Evolutionary conservation across 1,139 yeast genomes (phyloP).

Genomic region (Geotrichum histeridarum): DNA sequence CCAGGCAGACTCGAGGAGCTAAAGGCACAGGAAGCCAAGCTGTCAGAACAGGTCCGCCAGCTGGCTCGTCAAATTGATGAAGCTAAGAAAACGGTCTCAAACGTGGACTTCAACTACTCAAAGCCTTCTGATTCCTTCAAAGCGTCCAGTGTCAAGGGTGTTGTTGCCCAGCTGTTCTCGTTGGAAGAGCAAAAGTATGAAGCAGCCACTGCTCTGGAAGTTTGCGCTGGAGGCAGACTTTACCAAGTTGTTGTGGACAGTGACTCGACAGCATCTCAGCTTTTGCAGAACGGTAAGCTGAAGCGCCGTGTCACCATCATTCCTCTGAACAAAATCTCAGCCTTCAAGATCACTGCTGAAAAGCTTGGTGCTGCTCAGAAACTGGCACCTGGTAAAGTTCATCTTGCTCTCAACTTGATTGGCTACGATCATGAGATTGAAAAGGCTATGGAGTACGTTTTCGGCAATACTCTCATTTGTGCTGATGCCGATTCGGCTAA

Average conservation of each 20-base stretch:
- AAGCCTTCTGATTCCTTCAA: conserved; percentile 54
- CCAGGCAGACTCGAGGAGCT: conserved; percentile 46
- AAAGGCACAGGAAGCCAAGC: conserved; percentile 38
- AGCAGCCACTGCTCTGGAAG: conserved; percentile 80
- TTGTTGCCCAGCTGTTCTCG: conserved; percentile 79
- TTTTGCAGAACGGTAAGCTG: conserved; percentile 73
- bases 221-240: conserved; percentile 88
- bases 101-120: conserved; percentile 70
- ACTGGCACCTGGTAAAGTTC: conserved; percentile 77
- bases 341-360: conserved; percentile 41
- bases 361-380: conserved; percentile 51
- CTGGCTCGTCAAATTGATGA: conserved; percentile 51
- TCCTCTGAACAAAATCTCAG: conserved; percentile 79
- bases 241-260: conserved; percentile 89
- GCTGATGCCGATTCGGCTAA: conserved; percentile 85
- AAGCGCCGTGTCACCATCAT: conserved; percentile 83
- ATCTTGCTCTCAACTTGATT: conserved; percentile 74
- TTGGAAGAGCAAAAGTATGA: conserved; percentile 54
- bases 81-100: conserved; percentile 61
- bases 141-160: conserved; percentile 66
- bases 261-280: conserved; percentile 74
- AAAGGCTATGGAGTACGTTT: conserved; percentile 86
- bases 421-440: conserved; percentile 65
- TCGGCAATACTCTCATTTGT: conserved; percentile 84
- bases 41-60: conserved; percentile 39